phyloP scores from a whole-genome alignment of 179 eudicot genomes.

The Beta corolliflora region DNA sequence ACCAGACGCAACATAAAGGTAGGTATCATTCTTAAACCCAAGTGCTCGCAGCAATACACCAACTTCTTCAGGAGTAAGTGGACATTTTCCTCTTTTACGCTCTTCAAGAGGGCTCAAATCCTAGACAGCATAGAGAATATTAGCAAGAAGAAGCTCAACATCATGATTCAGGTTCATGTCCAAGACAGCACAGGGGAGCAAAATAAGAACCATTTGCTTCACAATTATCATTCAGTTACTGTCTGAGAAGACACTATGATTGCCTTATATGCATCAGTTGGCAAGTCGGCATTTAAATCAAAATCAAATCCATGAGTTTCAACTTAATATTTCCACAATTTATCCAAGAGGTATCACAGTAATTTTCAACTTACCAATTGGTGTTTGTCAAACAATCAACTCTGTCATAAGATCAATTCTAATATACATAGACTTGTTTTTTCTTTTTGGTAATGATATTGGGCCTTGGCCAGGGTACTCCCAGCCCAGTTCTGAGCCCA shows the following conservation, averaged over 20 bases:
- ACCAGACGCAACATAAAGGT: conserved; percentile 91
- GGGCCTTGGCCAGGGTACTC: too few species aligned
- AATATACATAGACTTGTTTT: not conserved
- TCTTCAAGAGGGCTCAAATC: conserved; percentile 82
- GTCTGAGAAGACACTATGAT: not conserved
- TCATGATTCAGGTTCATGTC: not conserved
- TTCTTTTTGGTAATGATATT: too few species aligned
- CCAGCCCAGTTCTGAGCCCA: too few species aligned
- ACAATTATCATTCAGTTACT: not conserved
- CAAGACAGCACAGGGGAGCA: not conserved
- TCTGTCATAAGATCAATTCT: not conserved
- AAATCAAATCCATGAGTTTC: not conserved
- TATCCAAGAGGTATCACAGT: not conserved
- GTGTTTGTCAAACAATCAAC: not conserved
- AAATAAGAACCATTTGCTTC: not conserved
- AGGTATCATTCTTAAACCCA: conserved; percentile 79
- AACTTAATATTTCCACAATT: not conserved
- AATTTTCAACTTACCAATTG: not conserved
- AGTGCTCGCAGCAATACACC: conserved; percentile 94
- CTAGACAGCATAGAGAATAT: conserved; percentile 35
- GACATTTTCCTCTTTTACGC: conserved; percentile 91
- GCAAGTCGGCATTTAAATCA: not conserved
- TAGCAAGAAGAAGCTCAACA: not conserved
- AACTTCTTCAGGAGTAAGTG: conserved; percentile 95
- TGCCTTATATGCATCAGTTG: not conserved